These are phyloP conservation scores for Phytophthora litchii DNA, from an alignment of 352 stramenopile genomes.

Conservation along the genomic window DNA sequence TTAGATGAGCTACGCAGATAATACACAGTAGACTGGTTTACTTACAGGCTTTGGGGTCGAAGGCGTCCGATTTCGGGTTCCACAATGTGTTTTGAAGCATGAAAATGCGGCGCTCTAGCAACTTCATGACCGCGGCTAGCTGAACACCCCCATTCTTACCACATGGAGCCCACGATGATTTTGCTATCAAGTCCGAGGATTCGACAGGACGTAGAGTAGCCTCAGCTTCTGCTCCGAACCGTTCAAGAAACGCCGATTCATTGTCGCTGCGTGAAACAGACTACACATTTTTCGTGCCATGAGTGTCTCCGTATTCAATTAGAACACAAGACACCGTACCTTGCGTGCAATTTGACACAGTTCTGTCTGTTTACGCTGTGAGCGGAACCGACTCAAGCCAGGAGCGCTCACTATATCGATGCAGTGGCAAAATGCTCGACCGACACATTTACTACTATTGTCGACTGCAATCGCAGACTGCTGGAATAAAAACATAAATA, in stretches of 20 bases:
- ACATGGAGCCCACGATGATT: conserved; percentile 12
- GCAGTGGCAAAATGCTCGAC: conserved; percentile 58
- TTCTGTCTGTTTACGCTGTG: conserved; percentile 32
- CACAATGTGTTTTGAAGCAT: conserved; percentile 75
- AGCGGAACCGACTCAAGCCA: conserved; percentile 19
- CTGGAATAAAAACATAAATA: not conserved
- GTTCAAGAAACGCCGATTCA: conserved; percentile 59
- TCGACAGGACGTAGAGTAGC: conserved; percentile 32
- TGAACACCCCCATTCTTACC: conserved; percentile 5
- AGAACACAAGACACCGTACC: conserved; percentile 29
- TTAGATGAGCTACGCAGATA: conserved; percentile 3
- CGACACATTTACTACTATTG: conserved; percentile 40
- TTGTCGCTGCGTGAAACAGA: conserved; percentile 64
- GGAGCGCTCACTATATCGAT: conserved; percentile 23
- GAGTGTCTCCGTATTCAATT: not conserved
- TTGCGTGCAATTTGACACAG: conserved; percentile 65
- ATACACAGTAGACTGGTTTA: not conserved
- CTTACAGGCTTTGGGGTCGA: conserved; percentile 55
- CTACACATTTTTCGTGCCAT: conserved; percentile 25
- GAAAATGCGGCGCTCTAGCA: conserved; percentile 69
- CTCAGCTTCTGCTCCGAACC: conserved; percentile 62
- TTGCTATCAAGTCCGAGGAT: conserved; percentile 8
- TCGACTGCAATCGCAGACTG: conserved; percentile 22
- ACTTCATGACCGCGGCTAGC: conserved; percentile 23
- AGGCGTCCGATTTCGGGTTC: conserved; percentile 68